phyloP scores from a whole-genome alignment of 345 rosid species.

The Raphanus raphanistrum region DNA sequence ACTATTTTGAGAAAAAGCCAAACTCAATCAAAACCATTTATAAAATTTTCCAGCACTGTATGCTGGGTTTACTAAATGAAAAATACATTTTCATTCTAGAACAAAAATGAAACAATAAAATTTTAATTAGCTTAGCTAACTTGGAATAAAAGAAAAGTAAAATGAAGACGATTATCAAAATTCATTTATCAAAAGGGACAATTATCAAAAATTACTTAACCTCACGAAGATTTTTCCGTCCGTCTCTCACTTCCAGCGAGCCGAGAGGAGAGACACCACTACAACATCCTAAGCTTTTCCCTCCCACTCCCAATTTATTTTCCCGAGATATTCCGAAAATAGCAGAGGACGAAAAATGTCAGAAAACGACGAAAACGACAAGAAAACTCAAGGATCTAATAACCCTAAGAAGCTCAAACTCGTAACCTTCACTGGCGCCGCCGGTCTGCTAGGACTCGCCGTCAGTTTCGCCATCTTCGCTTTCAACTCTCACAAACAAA shows the following conservation, averaged over 20 bases:
- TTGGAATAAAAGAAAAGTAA: too few species aligned
- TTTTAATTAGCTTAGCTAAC: too few species aligned
- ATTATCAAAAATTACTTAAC: too few species aligned
- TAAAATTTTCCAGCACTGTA: too few species aligned
- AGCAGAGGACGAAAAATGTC: conserved; percentile 30
- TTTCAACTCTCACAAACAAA: conserved; percentile 52
- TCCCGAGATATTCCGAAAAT: neutral
- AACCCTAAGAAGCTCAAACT: conserved; percentile 48
- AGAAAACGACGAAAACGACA: conserved; percentile 43
- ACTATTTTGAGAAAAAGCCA: too few species aligned
- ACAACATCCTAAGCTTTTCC: neutral
- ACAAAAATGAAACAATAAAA: too few species aligned
- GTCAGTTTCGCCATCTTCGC: conserved; percentile 64
- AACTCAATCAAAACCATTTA: too few species aligned
- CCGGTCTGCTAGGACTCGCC: conserved; percentile 67
- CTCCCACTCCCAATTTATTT: neutral
- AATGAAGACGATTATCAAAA: too few species aligned
- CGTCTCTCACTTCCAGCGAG: neutral
- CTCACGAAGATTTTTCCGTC: neutral
- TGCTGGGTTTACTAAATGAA: too few species aligned
- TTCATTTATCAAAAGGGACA: too few species aligned
- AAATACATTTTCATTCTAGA: too few species aligned
- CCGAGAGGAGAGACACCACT: neutral
- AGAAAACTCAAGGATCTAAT: conserved; percentile 44
- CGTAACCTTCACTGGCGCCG: conserved; percentile 71